phyloP scores from a whole-genome alignment of 2,329 filamentous ascomycete species.

The Neoscytalidium dimidiatum region DNA sequence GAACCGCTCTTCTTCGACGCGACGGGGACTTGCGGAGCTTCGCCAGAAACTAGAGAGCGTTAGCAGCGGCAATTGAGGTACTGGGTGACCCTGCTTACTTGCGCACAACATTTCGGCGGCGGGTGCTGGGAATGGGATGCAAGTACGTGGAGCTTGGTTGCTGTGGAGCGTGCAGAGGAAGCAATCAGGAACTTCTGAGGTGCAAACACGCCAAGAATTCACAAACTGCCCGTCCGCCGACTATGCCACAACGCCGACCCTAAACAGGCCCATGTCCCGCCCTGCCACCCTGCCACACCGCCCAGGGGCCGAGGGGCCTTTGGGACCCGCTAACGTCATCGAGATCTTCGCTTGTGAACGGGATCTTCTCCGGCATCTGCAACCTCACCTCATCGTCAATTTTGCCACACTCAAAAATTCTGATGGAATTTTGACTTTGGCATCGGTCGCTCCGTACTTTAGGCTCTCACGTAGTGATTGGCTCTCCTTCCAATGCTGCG shows the following conservation, averaged over 20 bases:
- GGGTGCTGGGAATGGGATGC: slow-evolving; percentile 1
- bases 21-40: slow-evolving; percentile 91
- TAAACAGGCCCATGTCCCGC: too few relatives aligned
- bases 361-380: slow-evolving; percentile 4
- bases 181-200: slow-evolving; percentile 7
- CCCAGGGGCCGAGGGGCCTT: too few relatives aligned
- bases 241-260: too few relatives aligned
- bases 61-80: slow-evolving; percentile 23
- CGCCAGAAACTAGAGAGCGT: slow-evolving; percentile 75
- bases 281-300: too few relatives aligned
- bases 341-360: neutral
- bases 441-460: neutral
- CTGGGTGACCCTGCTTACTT: slow-evolving; percentile 30
- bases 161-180: neutral
- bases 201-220: slow-evolving; percentile 7
- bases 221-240: neutral
- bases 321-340: slow-evolving; percentile 12
- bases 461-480: neutral
- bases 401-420: slow-evolving; percentile 1
- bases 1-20: slow-evolving; percentile 91
- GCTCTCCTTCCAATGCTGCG: neutral
- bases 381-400: neutral
- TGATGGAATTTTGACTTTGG: neutral
- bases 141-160: slow-evolving; percentile 9
- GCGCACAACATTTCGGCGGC: slow-evolving; percentile 38